Base-by-base conservation (phyloP, 768 basidiomycete species). In the Galerina marginata region DNA sequence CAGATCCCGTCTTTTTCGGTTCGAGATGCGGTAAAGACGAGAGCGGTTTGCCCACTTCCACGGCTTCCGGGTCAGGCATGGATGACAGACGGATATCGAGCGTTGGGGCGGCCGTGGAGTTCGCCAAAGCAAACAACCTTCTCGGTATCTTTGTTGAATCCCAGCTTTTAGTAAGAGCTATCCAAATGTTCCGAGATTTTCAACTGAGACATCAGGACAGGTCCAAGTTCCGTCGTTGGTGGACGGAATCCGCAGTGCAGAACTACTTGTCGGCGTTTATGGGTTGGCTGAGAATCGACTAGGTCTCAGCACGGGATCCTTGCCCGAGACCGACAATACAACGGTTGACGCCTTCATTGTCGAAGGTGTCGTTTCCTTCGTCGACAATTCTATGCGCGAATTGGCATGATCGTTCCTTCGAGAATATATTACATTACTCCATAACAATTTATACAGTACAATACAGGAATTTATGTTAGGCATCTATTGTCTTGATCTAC, bases 1-100 rank as follows among this genome's bases (percentile, higher is more conserved):
- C 71, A 94, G 95, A 96, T 82, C 95, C 96, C 55, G 96, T 99
- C 39, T 97, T 99, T 79, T 93, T 97, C 73, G 88, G 92, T 7
- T 91, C 92, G 6, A 87, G 87, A 67, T 98, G 96, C 71, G 95
- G 95, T 26, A 84, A 88, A 72, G 78, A 56, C 68, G 63, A 78
- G 65, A 64, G 71, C 64, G 49, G 71, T 58, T 65, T 76, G 55
- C 74, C 78, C 33, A 79, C 48, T 73, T 75, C 53, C 29, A 72
- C 71, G 33, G 66, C 68, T 9, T 44, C 51, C 26, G 74, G 72
- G 15, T 72, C 72, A 26, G 72, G 70, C 14, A 68, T 65, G n/a
- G 68, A 69, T 25, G 84, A 85, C 55, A 78, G 80, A 64, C 79
- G 87, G 58, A 70, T 85, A 46, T 79, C 84, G 50, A 95, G 93